Evolutionary conservation across 768 basidiomycete genomes (phyloP).

Genomic region (Lyophyllum semitale): DNA sequence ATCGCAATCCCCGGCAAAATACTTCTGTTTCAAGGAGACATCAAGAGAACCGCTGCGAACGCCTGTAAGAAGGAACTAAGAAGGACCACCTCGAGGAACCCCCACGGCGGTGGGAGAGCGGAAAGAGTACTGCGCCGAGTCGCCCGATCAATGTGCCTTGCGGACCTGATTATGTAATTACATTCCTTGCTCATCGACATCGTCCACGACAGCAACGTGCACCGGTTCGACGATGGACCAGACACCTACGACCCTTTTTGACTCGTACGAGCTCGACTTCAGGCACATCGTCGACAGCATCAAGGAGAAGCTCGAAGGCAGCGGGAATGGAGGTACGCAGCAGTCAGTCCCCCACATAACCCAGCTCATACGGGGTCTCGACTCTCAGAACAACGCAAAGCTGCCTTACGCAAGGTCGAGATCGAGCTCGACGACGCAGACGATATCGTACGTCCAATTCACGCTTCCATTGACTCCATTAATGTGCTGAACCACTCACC

Average conservation of each 20-base stretch:
- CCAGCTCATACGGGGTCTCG: neutral
- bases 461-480: neutral
- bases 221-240: conserved; percentile 54
- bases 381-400: conserved; percentile 76
- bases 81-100: neutral
- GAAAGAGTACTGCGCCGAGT: neutral
- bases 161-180: neutral
- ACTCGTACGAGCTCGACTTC: conserved; percentile 86
- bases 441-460: conserved; percentile 68
- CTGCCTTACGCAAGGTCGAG: conserved; percentile 77
- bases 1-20: too few species aligned
- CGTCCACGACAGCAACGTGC: conserved; percentile 5
- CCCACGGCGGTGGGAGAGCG: neutral
- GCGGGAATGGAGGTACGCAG: conserved; percentile 47
- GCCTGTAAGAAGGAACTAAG: neutral
- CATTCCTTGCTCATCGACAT: neutral
- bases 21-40: too few species aligned
- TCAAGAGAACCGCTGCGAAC: neutral
- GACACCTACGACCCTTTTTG: conserved; percentile 70
- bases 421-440: conserved; percentile 94
- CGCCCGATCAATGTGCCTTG: neutral
- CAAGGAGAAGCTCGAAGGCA: conserved; percentile 74
- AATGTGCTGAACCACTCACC: neutral
- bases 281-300: conserved; percentile 67
- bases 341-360: neutral